Evolutionary conservation across 192 early-diverging fungal species (phyloP).

Genomic region (Rhizoclosmatium sp.): DNA sequence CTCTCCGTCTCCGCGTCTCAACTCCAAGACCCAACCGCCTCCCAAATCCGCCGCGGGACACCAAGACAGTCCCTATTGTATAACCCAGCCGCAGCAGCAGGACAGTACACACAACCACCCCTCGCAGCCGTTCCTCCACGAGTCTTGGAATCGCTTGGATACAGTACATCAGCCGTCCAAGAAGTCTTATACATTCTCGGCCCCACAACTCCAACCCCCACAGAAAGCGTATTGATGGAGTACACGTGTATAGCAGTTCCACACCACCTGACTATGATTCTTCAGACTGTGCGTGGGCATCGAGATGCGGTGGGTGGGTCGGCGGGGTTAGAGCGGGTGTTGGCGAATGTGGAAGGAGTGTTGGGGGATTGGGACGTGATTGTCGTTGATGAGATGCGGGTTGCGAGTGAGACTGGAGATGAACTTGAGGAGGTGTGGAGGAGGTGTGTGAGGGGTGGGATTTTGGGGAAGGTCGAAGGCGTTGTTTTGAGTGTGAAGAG

Average conservation of each 20-base stretch:
- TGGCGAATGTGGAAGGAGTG: neutral
- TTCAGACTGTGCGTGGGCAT: neutral
- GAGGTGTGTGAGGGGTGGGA: neutral
- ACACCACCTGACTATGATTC: neutral
- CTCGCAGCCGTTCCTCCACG: neutral
- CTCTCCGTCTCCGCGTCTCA: no score
- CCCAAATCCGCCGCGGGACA: neutral
- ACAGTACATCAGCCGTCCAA: neutral
- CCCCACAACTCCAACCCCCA: no score
- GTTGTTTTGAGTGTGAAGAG: neutral
- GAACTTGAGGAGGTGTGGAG: neutral
- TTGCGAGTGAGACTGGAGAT: neutral
- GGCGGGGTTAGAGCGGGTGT: neutral
- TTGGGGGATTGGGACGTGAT: neutral
- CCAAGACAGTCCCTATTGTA: neutral
- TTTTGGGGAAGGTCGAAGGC: neutral
- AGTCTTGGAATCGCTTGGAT: neutral
- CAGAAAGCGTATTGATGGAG: no score
- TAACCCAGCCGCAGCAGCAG: neutral
- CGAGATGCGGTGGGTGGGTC: neutral
- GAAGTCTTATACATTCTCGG: neutral
- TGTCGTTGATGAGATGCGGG: neutral
- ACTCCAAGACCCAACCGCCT: no score
- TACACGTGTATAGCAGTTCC: constrained; percentile 3
- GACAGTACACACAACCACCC: neutral